Evolutionary conservation across 1,139 yeast genomes (phyloP), one percentile per base, ranked within the genome.

Genomic region (Candida dubliniensis): DNA sequence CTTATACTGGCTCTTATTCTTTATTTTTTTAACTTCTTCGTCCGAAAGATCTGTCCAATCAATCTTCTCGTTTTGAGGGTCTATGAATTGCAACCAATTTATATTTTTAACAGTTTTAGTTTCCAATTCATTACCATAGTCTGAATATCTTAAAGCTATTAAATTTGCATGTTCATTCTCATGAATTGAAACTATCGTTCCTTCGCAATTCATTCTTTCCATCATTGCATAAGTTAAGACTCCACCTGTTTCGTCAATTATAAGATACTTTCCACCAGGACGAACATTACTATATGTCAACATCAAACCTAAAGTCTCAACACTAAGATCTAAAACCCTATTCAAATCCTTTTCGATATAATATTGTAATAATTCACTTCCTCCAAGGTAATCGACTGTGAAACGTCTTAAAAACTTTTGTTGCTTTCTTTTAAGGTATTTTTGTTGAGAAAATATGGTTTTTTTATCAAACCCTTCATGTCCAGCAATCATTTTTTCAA

Each of bases 241-340:
- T 2, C 98, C 97, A 27, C 96, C 90, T 25, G 96, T 85, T 57
- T 93, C 99, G 60, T 93, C 99, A 44, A 89, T 76, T 5, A 93
- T 84, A 30, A 93, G 70, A 58, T 93, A 95, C 45, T 77, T 82
- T 1, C 99, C 98, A 8, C 96, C 96, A 0, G 96, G 91, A 55
- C 84, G 79, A 18, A 93, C 79, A 59, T 93, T 90, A 1, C 84
- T 96, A 53, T 85, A 74, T 47, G 83, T 83, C 66, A 93, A 67
- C 55, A 89, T 66, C 62, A 86, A 67, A 0, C 95, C 96, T 37
- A 93, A 62, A 1, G 91, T 73, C 63, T 93, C 99, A 48, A 84
- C 84, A 52, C 95, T 87, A 73, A 93, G 69, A 55, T 88, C 95
- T 63, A 85, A 70, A n/a, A 88, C 82, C 52, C 85, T 76, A 34